Conservation (phyloP, 176 grass and related monocot genomes). For the Paspalum notatum region DNA sequence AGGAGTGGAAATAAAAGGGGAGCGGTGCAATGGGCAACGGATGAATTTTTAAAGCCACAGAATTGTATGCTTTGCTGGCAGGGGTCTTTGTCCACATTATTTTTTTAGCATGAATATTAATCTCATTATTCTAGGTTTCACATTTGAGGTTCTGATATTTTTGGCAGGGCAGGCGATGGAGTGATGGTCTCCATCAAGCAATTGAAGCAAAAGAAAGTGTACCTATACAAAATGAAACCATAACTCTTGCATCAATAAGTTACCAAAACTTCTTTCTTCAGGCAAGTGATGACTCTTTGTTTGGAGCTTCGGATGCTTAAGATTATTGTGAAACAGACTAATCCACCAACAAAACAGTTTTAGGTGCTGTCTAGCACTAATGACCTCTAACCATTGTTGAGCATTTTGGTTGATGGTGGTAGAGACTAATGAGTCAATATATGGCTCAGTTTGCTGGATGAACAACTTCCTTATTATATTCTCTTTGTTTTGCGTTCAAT, state of each 20-base stretch:
- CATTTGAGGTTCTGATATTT: slow-evolving; percentile 35
- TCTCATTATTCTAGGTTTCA: slow-evolving; percentile 21
- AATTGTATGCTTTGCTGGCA: slow-evolving; percentile 25
- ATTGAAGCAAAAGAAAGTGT: slow-evolving; percentile 98
- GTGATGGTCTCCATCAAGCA: slow-evolving; percentile 98
- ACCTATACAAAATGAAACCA: slow-evolving; percentile 94
- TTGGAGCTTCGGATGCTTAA: slow-evolving; percentile 21
- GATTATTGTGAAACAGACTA: background rate
- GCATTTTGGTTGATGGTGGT: slow-evolving; percentile 17
- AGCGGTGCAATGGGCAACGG: background rate
- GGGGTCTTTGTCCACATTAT: background rate
- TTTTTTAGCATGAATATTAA: background rate
- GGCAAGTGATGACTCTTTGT: slow-evolving; percentile 45
- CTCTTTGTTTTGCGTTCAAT: slow-evolving; percentile 18
- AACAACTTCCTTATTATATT: slow-evolving; percentile 25
- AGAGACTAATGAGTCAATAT: slow-evolving; percentile 27
- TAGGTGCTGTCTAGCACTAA: slow-evolving; percentile 3
- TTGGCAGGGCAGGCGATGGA: slow-evolving; percentile 95
- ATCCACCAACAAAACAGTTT: background rate
- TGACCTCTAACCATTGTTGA: slow-evolving; percentile 15
- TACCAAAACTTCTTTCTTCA: slow-evolving; percentile 99
- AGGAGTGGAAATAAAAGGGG: slow-evolving; percentile 6
- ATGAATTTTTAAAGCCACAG: slow-evolving; percentile 21
- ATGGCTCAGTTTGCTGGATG: slow-evolving; percentile 33
- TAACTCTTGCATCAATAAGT: slow-evolving; percentile 98